phyloP scores from a whole-genome alignment of 169 alveolate species.

The Plasmodium ovale region DNA sequence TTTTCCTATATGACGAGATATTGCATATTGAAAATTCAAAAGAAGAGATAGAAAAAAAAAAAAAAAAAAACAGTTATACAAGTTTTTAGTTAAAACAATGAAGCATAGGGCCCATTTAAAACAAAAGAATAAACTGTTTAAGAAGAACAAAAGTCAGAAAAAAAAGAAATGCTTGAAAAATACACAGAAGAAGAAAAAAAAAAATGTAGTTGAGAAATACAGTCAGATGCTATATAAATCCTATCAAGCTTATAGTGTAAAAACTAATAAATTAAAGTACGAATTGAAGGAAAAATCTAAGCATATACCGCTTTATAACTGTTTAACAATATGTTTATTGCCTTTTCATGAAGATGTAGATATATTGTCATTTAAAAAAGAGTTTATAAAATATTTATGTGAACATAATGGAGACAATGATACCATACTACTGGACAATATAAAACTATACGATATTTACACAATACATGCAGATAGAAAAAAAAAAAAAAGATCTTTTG shows the following conservation, averaged over 20 bases:
- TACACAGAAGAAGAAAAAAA: slow-evolving; percentile 24
- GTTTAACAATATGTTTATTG: slow-evolving; percentile 49
- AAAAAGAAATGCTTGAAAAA: slow-evolving; percentile 30
- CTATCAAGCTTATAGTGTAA: slow-evolving; percentile 33
- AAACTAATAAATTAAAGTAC: slow-evolving; percentile 23
- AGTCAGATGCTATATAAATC: slow-evolving; percentile 34
- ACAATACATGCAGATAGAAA: slow-evolving; percentile 46
- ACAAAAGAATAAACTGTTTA: slow-evolving; percentile 55
- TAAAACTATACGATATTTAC: slow-evolving; percentile 56
- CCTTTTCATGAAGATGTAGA: slow-evolving; percentile 62
- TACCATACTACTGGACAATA: slow-evolving; percentile 6
- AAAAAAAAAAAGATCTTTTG: slow-evolving; percentile 57
- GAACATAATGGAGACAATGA: slow-evolving; percentile 53
- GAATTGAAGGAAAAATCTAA: slow-evolving; percentile 65
- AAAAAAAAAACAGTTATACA: too few relatives aligned
- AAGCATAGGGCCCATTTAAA: slow-evolving; percentile 61
- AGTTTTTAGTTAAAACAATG: too few relatives aligned
- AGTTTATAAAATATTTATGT: slow-evolving; percentile 65
- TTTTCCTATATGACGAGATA: not conserved
- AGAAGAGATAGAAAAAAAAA: slow-evolving; percentile 11
- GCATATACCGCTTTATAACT: slow-evolving; percentile 39
- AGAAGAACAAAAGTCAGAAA: slow-evolving; percentile 41
- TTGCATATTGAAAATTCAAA: not conserved
- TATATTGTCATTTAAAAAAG: slow-evolving; percentile 54
- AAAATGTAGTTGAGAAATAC: slow-evolving; percentile 21